Evolutionary conservation across 2,329 filamentous ascomycete species (phyloP).

Genomic region (Ceratocystis huliohia): DNA sequence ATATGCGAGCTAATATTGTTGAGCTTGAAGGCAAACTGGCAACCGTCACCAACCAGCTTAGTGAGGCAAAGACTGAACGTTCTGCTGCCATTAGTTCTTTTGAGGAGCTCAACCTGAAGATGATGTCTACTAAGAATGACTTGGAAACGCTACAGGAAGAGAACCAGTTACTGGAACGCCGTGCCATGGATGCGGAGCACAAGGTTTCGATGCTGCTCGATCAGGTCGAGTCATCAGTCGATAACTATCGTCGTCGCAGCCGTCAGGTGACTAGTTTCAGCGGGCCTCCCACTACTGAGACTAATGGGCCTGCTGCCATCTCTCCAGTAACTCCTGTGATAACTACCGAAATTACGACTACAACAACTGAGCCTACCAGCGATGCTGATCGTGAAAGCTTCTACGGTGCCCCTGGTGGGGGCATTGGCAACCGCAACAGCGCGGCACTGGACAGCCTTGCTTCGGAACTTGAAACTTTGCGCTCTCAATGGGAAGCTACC

Average conservation of each 20-base stretch:
- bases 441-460: constrained; percentile 79
- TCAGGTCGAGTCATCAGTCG: constrained; percentile 86
- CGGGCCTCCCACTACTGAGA: constrained; percentile 16
- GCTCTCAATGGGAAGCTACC: constrained; percentile 87
- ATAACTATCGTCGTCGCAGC: constrained; percentile 77
- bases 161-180: constrained; percentile 66
- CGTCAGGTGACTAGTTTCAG: constrained; percentile 38
- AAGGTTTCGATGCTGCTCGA: constrained; percentile 88
- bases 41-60: constrained; percentile 56
- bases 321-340: constrained; percentile 17
- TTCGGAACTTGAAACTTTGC: constrained; percentile 78
- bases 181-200: constrained; percentile 78
- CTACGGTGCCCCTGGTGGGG: constrained; percentile 46
- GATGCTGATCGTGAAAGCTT: constrained; percentile 47
- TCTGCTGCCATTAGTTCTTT: constrained; percentile 47
- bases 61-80: constrained; percentile 53
- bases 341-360: constrained; percentile 13
- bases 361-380: constrained; percentile 23
- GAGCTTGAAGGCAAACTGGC: constrained; percentile 61
- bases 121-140: constrained; percentile 50
- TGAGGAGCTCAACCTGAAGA: constrained; percentile 42
- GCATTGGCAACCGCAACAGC: constrained; percentile 41
- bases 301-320: constrained; percentile 32
- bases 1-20: constrained; percentile 51
- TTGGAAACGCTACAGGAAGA: constrained; percentile 73